Conservation (phyloP, 2,329 filamentous ascomycete species). For the Hypoxylon sp. region DNA sequence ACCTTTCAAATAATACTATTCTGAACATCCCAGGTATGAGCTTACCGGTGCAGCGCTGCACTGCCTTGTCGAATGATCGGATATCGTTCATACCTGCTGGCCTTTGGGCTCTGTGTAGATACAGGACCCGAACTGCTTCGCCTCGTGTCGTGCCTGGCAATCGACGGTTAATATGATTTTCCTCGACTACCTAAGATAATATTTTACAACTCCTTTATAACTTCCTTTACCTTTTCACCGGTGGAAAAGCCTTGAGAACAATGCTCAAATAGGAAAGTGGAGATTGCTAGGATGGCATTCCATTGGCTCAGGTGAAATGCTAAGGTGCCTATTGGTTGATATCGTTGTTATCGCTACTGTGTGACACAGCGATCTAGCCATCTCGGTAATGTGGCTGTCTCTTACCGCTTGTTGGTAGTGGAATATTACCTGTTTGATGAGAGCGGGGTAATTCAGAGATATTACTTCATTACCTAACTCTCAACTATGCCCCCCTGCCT, state of each 20-base stretch:
- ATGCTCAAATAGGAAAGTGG: conserved; percentile 29
- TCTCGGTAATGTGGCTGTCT: no score
- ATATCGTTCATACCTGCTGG: background rate
- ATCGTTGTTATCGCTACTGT: no score
- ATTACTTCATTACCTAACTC: no score
- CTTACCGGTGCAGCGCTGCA: no score
- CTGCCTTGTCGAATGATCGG: background rate
- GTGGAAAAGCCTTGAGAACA: background rate
- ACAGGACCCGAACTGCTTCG: background rate
- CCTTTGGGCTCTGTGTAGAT: background rate
- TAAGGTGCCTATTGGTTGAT: no score
- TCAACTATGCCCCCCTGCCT: no score
- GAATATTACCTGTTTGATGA: no score
- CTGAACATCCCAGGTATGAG: background rate
- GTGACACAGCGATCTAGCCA: no score
- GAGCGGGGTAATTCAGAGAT: no score
- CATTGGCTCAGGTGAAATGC: conserved; percentile 10
- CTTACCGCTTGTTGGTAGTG: no score
- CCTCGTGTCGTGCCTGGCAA: background rate
- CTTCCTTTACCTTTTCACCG: background rate
- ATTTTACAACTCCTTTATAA: background rate
- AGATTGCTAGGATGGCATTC: background rate
- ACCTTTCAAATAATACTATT: background rate
- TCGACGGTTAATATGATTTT: background rate
- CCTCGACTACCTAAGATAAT: no score